phyloP scores from a whole-genome alignment of 768 basidiomycete genomes.

The Leccinellum luteum region DNA sequence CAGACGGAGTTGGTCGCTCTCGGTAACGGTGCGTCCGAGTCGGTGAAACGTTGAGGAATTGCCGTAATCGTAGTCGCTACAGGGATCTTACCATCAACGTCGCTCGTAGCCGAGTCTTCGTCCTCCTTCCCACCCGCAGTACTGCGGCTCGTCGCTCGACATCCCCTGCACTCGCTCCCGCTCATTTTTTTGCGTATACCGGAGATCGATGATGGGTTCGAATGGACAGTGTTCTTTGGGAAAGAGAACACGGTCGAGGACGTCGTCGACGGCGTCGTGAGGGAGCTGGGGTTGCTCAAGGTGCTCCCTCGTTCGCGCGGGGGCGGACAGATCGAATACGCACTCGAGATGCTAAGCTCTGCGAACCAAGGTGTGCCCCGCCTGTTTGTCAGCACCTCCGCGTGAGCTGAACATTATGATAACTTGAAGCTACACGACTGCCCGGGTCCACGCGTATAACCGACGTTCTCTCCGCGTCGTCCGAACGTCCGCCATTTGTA shows the following conservation, averaged over 20 bases:
- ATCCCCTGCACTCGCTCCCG: slow-evolving; percentile 53
- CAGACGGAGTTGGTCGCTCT: slow-evolving; percentile 65
- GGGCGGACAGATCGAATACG: slow-evolving; percentile 65
- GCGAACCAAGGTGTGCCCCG: slow-evolving; percentile 47
- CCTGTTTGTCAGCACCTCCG: neutral
- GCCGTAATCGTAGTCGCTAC: neutral
- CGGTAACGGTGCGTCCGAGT: slow-evolving; percentile 51
- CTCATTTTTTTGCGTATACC: slow-evolving; percentile 67
- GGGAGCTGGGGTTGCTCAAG: slow-evolving; percentile 70
- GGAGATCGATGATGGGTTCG: slow-evolving; percentile 72
- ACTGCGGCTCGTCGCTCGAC: slow-evolving; percentile 69
- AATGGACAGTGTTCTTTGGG: slow-evolving; percentile 65
- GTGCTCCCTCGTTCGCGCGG: slow-evolving; percentile 66
- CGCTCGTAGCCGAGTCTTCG: slow-evolving; percentile 40
- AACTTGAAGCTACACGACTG: slow-evolving; percentile 16
- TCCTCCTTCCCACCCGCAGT: slow-evolving; percentile 70
- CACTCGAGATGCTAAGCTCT: slow-evolving; percentile 56
- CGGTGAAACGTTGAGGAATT: neutral
- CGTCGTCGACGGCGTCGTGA: slow-evolving; percentile 48
- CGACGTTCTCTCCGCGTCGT: slow-evolving; percentile 16
- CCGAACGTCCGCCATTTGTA: slow-evolving; percentile 31
- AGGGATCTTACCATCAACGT: slow-evolving; percentile 51
- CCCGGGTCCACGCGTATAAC: slow-evolving; percentile 10
- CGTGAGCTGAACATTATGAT: neutral
- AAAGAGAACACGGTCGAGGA: slow-evolving; percentile 52